Conservation (phyloP, 164 flowering plant genomes). For the Paratinospora sagittata region DNA sequence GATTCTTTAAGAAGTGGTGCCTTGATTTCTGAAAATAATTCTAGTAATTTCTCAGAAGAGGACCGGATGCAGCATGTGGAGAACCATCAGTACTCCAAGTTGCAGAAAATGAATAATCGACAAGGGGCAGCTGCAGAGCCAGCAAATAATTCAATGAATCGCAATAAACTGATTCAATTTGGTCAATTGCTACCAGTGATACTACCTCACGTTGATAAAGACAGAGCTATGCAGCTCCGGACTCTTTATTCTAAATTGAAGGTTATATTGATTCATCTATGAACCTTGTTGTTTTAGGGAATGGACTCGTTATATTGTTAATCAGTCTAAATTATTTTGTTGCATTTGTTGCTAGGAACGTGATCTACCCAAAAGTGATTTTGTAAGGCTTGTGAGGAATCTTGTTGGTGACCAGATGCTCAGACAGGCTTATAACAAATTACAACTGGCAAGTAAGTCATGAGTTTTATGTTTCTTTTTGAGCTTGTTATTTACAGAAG, state of each 20-base stretch:
- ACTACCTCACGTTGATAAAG: constrained; percentile 77
- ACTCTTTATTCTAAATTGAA: constrained; percentile 55
- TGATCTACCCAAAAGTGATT: constrained; percentile 71
- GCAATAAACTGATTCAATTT: constrained; percentile 62
- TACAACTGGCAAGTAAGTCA: constrained; percentile 54
- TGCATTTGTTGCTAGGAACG: constrained; percentile 44
- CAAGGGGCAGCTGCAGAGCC: constrained; percentile 31
- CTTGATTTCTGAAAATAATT: constrained; percentile 37
- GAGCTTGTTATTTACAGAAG: background rate
- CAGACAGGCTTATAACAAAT: constrained; percentile 52
- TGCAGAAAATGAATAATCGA: constrained; percentile 45
- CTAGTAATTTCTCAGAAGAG: constrained; percentile 26
- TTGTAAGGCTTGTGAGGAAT: constrained; percentile 64
- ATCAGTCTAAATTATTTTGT: background rate
- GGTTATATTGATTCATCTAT: constrained; percentile 27
- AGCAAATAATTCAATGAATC: constrained; percentile 27
- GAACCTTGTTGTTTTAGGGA: background rate
- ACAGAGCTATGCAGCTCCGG: constrained; percentile 69
- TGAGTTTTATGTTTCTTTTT: background rate
- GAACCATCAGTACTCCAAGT: constrained; percentile 35
- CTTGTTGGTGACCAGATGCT: constrained; percentile 93
- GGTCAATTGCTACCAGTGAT: constrained; percentile 61
- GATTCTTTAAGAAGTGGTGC: constrained; percentile 30
- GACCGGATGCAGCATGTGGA: constrained; percentile 29
- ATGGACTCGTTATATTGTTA: background rate